Evolutionary conservation across 257 asterid genomes (phyloP).

Genomic region (Solanum boliviense): DNA sequence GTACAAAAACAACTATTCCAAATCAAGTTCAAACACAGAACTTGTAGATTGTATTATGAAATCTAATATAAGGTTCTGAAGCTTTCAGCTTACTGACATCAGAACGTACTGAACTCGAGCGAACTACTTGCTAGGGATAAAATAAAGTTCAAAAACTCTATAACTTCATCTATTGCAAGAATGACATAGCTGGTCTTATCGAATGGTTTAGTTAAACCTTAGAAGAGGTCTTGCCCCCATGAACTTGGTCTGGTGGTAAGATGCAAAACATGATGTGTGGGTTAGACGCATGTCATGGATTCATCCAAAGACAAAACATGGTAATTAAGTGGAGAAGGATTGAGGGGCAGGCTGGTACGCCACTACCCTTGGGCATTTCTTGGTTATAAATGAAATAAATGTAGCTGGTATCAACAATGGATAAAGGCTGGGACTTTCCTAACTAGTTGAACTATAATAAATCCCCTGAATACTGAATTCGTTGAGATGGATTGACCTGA

Average conservation of each 20-base stretch:
- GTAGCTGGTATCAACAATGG: not conserved
- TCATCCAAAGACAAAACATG: not conserved
- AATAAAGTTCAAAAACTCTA: not conserved
- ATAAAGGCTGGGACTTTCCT: not conserved
- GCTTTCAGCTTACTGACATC: not conserved
- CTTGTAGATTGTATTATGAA: not conserved
- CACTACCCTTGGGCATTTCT: not conserved
- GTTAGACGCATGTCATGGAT: not conserved
- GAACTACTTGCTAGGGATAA: not conserved
- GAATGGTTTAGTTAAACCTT: not conserved
- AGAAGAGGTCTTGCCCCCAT: not conserved
- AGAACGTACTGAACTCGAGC: not conserved
- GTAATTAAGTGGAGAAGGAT: not conserved
- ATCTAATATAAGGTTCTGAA: not conserved
- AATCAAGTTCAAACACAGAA: not conserved
- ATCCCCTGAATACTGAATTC: not conserved
- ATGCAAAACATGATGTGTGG: not conserved
- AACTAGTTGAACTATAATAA: not conserved
- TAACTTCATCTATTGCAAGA: not conserved
- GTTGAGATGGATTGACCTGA: not conserved
- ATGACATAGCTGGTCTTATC: not conserved
- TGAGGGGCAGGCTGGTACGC: not conserved
- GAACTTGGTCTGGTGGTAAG: not conserved
- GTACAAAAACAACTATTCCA: not conserved
- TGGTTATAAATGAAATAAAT: not conserved